A percentile compares a stretch with the other conserved stretches of the same genome.
phyloP scores from a whole-genome alignment of 768 basidiomycete genomes.

The Terana coerulea region DNA sequence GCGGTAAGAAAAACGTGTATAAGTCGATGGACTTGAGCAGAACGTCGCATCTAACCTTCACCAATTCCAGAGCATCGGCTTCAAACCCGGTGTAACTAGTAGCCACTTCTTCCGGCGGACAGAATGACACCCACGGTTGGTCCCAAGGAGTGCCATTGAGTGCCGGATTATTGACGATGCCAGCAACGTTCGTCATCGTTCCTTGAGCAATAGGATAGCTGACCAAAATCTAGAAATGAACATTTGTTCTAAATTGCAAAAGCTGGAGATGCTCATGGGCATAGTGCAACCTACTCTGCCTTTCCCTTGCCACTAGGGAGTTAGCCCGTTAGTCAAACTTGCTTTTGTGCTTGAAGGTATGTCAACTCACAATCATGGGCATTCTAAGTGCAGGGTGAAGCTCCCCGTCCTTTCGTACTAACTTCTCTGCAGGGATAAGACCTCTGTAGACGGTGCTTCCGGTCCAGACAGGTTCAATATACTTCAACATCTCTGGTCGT shows the following conservation, averaged over 20 bases:
- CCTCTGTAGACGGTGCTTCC: constrained; percentile 44
- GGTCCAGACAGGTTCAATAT: constrained; percentile 42
- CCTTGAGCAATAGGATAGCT: constrained; percentile 33
- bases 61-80: constrained; percentile 22
- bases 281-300: too few relatives aligned
- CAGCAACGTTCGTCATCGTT: constrained; percentile 42
- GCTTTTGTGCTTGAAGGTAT: neutral
- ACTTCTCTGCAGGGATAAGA: constrained; percentile 36
- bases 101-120: constrained; percentile 21
- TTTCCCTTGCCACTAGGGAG: too few relatives aligned
- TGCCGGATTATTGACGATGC: constrained; percentile 35
- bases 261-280: too few relatives aligned
- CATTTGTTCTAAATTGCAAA: neutral
- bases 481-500: constrained; percentile 25
- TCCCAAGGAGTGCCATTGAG: constrained; percentile 26
- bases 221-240: neutral
- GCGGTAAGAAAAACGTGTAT: neutral
- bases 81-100: constrained; percentile 28
- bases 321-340: too few relatives aligned
- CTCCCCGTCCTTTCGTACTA: constrained; percentile 22
- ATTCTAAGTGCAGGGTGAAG: constrained; percentile 30
- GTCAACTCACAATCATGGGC: constrained; percentile 41
- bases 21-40: neutral
- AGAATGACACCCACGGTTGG: constrained; percentile 25
- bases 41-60: constrained; percentile 15